Conservation (phyloP, 495 filamentous ascomycete species). For the Elaphomyces granulatus region DNA sequence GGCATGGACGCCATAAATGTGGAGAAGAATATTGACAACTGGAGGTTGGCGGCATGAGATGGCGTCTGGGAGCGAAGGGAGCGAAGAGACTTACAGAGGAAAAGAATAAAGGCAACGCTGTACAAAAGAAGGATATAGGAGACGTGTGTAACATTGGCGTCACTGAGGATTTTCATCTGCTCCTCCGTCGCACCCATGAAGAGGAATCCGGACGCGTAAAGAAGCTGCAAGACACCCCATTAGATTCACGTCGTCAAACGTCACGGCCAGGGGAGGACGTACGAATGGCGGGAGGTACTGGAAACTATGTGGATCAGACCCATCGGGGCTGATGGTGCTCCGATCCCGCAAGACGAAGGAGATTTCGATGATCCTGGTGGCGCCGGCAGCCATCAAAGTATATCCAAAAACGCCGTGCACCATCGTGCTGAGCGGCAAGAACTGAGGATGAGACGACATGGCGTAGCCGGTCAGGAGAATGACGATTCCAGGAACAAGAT, state of each 20-base stretch:
- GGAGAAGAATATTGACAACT: slow-evolving; percentile 69
- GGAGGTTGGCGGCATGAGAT: not conserved
- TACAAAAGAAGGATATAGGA: slow-evolving; percentile 84
- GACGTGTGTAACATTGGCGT: slow-evolving; percentile 68
- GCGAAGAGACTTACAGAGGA: slow-evolving; percentile 48
- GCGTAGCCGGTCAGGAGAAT: slow-evolving; percentile 89
- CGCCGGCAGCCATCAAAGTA: slow-evolving; percentile 80
- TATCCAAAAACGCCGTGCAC: slow-evolving; percentile 91
- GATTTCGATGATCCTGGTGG: slow-evolving; percentile 79
- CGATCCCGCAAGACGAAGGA: slow-evolving; percentile 71
- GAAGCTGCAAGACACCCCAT: slow-evolving; percentile 38
- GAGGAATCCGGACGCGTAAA: slow-evolving; percentile 87
- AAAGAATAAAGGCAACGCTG: slow-evolving; percentile 78
- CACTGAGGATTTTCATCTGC: slow-evolving; percentile 65
- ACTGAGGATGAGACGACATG: slow-evolving; percentile 82
- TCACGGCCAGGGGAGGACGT: slow-evolving; percentile 28
- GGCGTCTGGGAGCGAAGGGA: not conserved
- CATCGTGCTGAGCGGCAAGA: slow-evolving; percentile 68
- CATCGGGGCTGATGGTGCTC: slow-evolving; percentile 39
- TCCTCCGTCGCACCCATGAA: slow-evolving; percentile 98
- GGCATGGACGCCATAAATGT: slow-evolving; percentile 58
- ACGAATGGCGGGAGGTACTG: slow-evolving; percentile 88
- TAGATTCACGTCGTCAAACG: not conserved
- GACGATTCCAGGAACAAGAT: slow-evolving; percentile 82
- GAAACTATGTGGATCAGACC: slow-evolving; percentile 66